These are phyloP conservation scores for Penicillium paneum DNA, from an alignment of 2,329 filamentous ascomycete genomes.

Conservation along the genomic window DNA sequence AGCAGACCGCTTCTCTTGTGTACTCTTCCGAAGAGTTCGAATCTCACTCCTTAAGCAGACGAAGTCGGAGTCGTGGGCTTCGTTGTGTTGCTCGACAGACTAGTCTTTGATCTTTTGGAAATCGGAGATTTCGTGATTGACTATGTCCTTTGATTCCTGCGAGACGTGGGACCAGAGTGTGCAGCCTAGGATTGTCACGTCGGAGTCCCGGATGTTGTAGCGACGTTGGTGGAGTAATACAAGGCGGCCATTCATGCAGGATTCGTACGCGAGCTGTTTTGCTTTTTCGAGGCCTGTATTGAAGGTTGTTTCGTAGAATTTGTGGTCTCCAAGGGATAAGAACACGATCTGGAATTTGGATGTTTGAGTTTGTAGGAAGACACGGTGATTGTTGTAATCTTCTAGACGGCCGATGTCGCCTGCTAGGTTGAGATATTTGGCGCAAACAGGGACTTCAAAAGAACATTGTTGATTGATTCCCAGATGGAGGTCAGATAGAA, in stretches of 20 bases:
- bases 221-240: conserved; percentile 26
- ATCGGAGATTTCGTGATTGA: conserved; percentile 51
- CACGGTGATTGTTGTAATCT: conserved; percentile 26
- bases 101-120: conserved; percentile 55
- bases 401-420: conserved; percentile 25
- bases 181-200: conserved; percentile 55
- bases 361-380: conserved; percentile 24
- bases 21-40: conserved; percentile 12
- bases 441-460: conserved; percentile 20
- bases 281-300: conserved; percentile 23
- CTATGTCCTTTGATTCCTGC: conserved; percentile 35
- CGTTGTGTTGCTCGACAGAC: conserved; percentile 52
- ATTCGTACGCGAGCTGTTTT: conserved; percentile 27
- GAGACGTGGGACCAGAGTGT: conserved; percentile 57
- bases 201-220: conserved; percentile 27
- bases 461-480: conserved; percentile 28
- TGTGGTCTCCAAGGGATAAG: conserved; percentile 29
- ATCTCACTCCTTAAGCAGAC: conserved; percentile 50
- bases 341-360: conserved; percentile 21
- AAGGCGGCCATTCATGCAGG: conserved; percentile 25
- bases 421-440: conserved; percentile 24
- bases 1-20: conserved; percentile 23
- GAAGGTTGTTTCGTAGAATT: conserved; percentile 27
- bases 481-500: conserved; percentile 33
- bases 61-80: conserved; percentile 47